Percentiles rank a stretch among this genome's conserved stretches.
phyloP scores from a whole-genome alignment of 1,139 yeast species.

The Yamadazyma trypodendri region DNA sequence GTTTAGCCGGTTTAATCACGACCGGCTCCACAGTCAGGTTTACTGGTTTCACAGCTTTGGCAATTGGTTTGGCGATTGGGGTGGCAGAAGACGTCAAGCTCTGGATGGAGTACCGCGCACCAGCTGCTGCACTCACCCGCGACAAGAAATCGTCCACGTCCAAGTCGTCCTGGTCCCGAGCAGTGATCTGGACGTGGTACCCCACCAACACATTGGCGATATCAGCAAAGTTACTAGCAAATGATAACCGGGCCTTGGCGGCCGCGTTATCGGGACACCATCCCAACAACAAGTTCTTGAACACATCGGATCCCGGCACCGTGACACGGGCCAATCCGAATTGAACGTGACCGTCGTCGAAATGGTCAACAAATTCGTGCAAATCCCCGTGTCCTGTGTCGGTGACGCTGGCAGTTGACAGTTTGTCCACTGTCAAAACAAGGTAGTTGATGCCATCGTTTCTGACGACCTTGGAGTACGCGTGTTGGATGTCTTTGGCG shows the following conservation, averaged over 20 bases:
- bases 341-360: constrained; percentile 86
- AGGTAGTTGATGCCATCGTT: constrained; percentile 56
- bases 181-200: constrained; percentile 94
- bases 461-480: constrained; percentile 62
- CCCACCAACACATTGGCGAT: constrained; percentile 70
- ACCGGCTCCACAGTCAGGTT: constrained; percentile 12
- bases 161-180: constrained; percentile 90
- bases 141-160: constrained; percentile 73
- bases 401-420: constrained; percentile 56
- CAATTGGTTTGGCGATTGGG: constrained; percentile 13
- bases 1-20: neutral
- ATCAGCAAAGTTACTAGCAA: constrained; percentile 73
- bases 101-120: constrained; percentile 87
- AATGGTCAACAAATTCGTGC: constrained; percentile 74
- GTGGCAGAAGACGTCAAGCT: constrained; percentile 17
- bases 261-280: constrained; percentile 95
- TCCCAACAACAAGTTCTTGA: constrained; percentile 80
- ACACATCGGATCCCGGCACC: constrained; percentile 86
- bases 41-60: constrained; percentile 12
- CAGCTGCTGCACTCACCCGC: constrained; percentile 87
- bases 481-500: constrained; percentile 58
- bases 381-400: constrained; percentile 64
- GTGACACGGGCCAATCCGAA: constrained; percentile 86
- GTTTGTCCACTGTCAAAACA: constrained; percentile 60
- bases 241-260: constrained; percentile 67